Evolutionary conservation across 139 green algal species (phyloP), one percentile per base, ranked within the genome.

Genomic region (Pleodorina starrii): DNA sequence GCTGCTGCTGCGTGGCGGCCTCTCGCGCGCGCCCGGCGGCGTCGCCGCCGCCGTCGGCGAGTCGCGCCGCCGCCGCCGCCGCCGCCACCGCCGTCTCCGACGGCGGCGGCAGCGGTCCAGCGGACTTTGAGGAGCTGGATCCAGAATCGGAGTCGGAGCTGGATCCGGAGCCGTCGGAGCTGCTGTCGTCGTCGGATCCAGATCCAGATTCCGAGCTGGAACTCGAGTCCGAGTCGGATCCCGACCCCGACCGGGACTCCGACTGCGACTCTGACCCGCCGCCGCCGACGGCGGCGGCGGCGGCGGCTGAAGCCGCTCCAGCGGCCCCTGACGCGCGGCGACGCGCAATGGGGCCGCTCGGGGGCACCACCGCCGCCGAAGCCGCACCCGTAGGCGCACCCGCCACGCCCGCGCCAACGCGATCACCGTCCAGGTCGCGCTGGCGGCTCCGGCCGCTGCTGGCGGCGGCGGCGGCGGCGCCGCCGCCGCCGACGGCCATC

Each of bases 131-230:
- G 5, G 82, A 87, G 42, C 81, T 54, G 29, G 81, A 87, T 73
- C 63, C 63, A 3, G 50, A 57, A 51, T 73, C 51, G 12, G 78
- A 74, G 44, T 69, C 66, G 1, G 66, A 80, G 17, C 46, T 79
- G 35, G 82, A 80, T 35, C 44, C 66, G 12, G 81, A 86, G 2
- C 40, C 54, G 27, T 74, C 54, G 27, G 81, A 87, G 43, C 79
- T 86, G 79, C 57, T 76, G 46, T 60, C 27, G 1, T 42, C n/a
- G 11, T 40, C 75, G 10, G 75, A 83, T 27, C n/a, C 76, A 48
- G 76, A 84, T 27, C 29, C 60, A 48, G 81, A 88, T 77, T 60
- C 80, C 35, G 80, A 87, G 42, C 80, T 77, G 21, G 82, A 88
- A 57, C 44, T 71, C 5, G 63, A 80, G 32, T 50, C 66, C 0